phyloP scores from a whole-genome alignment of 2,329 filamentous ascomycete species.

The Metarhizium album region DNA sequence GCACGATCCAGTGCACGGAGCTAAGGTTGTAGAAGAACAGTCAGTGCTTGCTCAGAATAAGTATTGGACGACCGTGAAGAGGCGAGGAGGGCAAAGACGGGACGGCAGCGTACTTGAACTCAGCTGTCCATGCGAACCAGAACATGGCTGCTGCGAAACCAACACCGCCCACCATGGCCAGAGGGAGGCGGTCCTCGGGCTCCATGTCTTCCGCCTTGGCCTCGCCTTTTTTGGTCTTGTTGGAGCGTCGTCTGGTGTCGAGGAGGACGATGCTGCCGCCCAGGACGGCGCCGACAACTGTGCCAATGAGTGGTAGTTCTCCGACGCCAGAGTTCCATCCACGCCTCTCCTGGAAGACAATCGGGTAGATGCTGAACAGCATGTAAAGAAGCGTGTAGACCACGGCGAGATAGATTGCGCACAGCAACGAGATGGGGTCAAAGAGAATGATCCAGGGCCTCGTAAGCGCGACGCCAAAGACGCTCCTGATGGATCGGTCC shows the following conservation, averaged over 20 bases:
- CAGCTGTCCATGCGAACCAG: constrained; percentile 50
- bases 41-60: neutral
- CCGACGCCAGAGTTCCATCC: constrained; percentile 44
- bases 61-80: no score
- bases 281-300: constrained; percentile 34
- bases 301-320: constrained; percentile 39
- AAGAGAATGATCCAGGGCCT: constrained; percentile 44
- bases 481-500: constrained; percentile 28
- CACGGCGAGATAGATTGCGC: constrained; percentile 40
- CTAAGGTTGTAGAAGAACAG: constrained; percentile 15
- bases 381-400: constrained; percentile 45
- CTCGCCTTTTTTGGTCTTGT: constrained; percentile 28
- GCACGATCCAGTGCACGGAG: constrained; percentile 45
- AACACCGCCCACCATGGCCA: constrained; percentile 44
- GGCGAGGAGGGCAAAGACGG: no score
- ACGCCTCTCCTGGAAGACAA: constrained; percentile 40
- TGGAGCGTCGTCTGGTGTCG: constrained; percentile 27
- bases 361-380: constrained; percentile 47
- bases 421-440: constrained; percentile 40
- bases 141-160: constrained; percentile 48
- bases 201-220: constrained; percentile 14
- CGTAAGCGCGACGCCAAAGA: constrained; percentile 42
- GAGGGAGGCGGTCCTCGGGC: constrained; percentile 45
- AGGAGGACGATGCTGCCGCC: constrained; percentile 30
- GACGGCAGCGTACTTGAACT: constrained; percentile 30